These are phyloP conservation scores for Globisporangium viniferum DNA, from an alignment of 352 stramenopile genomes.

Conservation along the genomic window DNA sequence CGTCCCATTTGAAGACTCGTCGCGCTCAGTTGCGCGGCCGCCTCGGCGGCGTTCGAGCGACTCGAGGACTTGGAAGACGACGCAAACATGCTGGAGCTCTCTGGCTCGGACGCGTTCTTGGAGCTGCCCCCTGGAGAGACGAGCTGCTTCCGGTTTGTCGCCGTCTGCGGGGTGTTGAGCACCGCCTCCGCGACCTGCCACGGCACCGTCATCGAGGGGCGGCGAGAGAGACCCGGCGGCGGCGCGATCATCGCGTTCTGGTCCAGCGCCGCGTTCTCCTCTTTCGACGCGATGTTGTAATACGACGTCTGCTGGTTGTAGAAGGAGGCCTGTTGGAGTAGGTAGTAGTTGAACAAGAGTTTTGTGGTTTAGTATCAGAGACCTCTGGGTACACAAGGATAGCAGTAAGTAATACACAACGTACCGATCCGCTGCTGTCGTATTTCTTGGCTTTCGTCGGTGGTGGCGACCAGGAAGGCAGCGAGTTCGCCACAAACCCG, in stretches of 20 bases:
- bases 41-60: slow-evolving; percentile 51
- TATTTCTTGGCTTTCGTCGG: slow-evolving; percentile 68
- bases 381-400: not conserved
- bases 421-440: slow-evolving; percentile 29
- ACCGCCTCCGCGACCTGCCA: slow-evolving; percentile 84
- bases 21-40: slow-evolving; percentile 60
- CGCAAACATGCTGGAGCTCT: slow-evolving; percentile 43
- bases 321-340: slow-evolving; percentile 34
- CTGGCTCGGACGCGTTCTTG: slow-evolving; percentile 23
- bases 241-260: slow-evolving; percentile 67
- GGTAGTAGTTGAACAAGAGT: too few species aligned
- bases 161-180: slow-evolving; percentile 77
- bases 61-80: slow-evolving; percentile 15
- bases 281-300: slow-evolving; percentile 63
- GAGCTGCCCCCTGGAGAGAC: slow-evolving; percentile 29
- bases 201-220: slow-evolving; percentile 81
- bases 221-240: slow-evolving; percentile 65
- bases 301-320: slow-evolving; percentile 74
- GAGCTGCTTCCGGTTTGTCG: slow-evolving; percentile 60
- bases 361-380: too few species aligned
- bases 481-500: slow-evolving; percentile 54
- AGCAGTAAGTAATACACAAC: not conserved
- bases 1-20: slow-evolving; percentile 41
- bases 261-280: slow-evolving; percentile 50
- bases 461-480: slow-evolving; percentile 82